Base-by-base conservation (phyloP, 73 alveolate species). In the Paramecium caudatum region DNA sequence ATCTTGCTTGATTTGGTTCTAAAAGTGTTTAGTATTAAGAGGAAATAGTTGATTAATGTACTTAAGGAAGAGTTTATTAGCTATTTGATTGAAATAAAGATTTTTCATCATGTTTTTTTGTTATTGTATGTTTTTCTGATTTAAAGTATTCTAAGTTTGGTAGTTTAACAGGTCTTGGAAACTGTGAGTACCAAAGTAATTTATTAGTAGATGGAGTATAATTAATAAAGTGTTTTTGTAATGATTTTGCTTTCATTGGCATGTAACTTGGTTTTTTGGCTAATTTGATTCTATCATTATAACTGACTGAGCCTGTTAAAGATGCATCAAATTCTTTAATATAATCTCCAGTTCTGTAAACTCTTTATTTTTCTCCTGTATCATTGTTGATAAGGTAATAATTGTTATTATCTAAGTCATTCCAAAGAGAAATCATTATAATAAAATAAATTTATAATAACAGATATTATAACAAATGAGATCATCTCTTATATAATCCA, bases 371-470 rank as follows among this genome's bases (percentile, higher is more conserved):
- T 19, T 39, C 88, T 4, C 88, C 88, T 3, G 88, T 74, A 39
- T 74, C 88, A 74, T 74, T 74, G 32, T 74, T 74, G 65, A 74
- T 74, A 9, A 74, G 55, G 47, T 74, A 74, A 23, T 43, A 74
- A 25, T 74, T 39, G 43, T 74, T 74, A 13, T 63, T 74, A 1
- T 74, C 68, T 45, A 74, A 41, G 43, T 74, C 88, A 74, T 74
- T 74, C 88, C 88, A 74, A 2, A 74, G 68, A 8, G 88, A 74
- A 39, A 74, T 74, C 88, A 74, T 74, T n/a, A n/a, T n/a, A n/a
- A n/a, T n/a, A n/a, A n/a, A n/a, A n/a, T n/a, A n/a, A n/a, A n/a
- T n/a, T n/a, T n/a, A n/a, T n/a, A n/a, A n/a, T n/a, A n/a, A n/a
- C n/a, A n/a, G n/a, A n/a, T n/a, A n/a, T n/a, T n/a, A n/a, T n/a